A percentile compares a stretch with the other conserved stretches of the same genome.
phyloP scores from a whole-genome alignment of 768 basidiomycete species.

The Pulveroboletus sp. region DNA sequence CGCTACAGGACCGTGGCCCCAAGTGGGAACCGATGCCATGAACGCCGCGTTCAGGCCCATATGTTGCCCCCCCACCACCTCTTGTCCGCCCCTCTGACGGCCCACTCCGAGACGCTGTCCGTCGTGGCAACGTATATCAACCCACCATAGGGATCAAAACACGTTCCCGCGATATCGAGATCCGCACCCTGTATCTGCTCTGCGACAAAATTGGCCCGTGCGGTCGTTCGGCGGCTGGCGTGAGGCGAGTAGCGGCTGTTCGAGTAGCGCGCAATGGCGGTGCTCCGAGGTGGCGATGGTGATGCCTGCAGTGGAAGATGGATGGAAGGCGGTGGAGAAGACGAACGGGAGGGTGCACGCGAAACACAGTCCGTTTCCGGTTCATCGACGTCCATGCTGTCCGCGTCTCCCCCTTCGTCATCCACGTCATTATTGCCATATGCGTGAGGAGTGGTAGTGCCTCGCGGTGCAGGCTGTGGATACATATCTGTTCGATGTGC shows the following conservation, averaged over 20 bases:
- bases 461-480: slow-evolving; percentile 18
- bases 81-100: slow-evolving; percentile 65
- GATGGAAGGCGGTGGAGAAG: slow-evolving; percentile 42
- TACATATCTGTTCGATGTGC: slow-evolving; percentile 21
- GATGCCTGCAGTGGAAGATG: slow-evolving; percentile 28
- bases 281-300: slow-evolving; percentile 17
- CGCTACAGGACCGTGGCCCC: neutral
- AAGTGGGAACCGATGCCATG: neutral
- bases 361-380: slow-evolving; percentile 53
- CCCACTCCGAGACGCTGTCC: slow-evolving; percentile 71
- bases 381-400: slow-evolving; percentile 48
- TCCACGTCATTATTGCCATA: slow-evolving; percentile 21
- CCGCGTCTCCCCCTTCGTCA: slow-evolving; percentile 32
- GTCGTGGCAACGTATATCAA: slow-evolving; percentile 66
- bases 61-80: slow-evolving; percentile 60
- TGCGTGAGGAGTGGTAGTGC: slow-evolving; percentile 7
- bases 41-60: slow-evolving; percentile 34
- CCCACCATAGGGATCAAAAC: slow-evolving; percentile 67
- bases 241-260: slow-evolving; percentile 19
- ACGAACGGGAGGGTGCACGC: slow-evolving; percentile 41
- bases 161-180: slow-evolving; percentile 62
- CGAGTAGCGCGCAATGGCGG: slow-evolving; percentile 15
- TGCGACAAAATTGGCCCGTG: slow-evolving; percentile 6
- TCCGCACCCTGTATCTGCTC: slow-evolving; percentile 20
- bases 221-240: slow-evolving; percentile 13